A percentile compares a stretch with the other conserved stretches of the same genome.
Conservation (phyloP, 2,329 filamentous ascomycete species). For the Aspergillus neoniger region DNA sequence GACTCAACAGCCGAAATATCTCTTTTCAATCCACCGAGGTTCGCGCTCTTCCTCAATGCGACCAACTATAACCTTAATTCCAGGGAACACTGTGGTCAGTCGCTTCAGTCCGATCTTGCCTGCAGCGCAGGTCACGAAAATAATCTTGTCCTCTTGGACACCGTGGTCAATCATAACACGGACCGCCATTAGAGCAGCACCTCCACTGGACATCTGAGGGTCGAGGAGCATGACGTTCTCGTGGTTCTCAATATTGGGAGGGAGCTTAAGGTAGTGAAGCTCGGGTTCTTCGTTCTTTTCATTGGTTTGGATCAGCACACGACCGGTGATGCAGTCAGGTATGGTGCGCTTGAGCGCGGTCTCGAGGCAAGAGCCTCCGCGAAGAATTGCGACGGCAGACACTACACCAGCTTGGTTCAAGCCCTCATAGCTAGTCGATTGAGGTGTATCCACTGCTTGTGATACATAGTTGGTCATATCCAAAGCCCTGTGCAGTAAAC, state of each 20-base stretch:
- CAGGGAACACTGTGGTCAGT: slow-evolving; percentile 83
- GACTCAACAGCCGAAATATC: slow-evolving; percentile 79
- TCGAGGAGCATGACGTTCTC: slow-evolving; percentile 84
- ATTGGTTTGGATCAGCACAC: slow-evolving; percentile 88
- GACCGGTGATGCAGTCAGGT: slow-evolving; percentile 86
- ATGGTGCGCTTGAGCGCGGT: slow-evolving; percentile 85
- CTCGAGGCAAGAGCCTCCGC: slow-evolving; percentile 86
- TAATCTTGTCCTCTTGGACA: slow-evolving; percentile 78
- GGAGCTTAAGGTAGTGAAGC: slow-evolving; percentile 83
- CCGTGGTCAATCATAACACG: slow-evolving; percentile 95
- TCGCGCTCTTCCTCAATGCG: slow-evolving; percentile 79
- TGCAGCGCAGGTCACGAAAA: slow-evolving; percentile 90
- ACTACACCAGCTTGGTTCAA: slow-evolving; percentile 70
- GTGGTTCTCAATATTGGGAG: slow-evolving; percentile 70
- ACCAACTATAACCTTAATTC: slow-evolving; percentile 82
- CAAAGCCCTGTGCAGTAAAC: slow-evolving; percentile 60
- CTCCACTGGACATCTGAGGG: slow-evolving; percentile 91
- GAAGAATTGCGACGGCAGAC: slow-evolving; percentile 83
- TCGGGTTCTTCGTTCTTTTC: slow-evolving; percentile 84
- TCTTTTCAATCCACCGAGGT: slow-evolving; percentile 84
- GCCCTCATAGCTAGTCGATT: slow-evolving; percentile 69
- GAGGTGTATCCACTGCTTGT: slow-evolving; percentile 68
- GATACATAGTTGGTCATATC: slow-evolving; percentile 73
- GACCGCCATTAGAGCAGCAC: slow-evolving; percentile 86
- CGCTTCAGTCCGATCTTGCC: slow-evolving; percentile 81